These are phyloP conservation scores for Saccharomycodes ludwigii DNA, from an alignment of 805 yeast genomes.

Conservation along the genomic window DNA sequence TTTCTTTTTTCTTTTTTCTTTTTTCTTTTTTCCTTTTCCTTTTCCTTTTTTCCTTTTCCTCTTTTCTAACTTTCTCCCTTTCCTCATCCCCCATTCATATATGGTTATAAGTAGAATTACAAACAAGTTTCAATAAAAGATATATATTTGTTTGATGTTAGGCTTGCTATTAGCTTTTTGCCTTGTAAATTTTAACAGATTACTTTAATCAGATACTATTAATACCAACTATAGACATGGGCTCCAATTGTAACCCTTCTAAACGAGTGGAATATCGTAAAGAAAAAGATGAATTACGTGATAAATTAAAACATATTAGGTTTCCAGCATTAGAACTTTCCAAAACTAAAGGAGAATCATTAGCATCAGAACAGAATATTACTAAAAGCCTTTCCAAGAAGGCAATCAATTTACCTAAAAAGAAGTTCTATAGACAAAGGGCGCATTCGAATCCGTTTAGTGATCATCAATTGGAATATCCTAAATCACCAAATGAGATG, in stretches of 20 bases:
- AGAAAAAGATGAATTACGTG: conserved; percentile 37
- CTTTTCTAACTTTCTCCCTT: no score
- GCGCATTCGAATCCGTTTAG: conserved; percentile 97
- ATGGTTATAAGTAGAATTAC: no score
- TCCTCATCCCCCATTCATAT: no score
- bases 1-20: no score
- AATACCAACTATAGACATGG: no score
- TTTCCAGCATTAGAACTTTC: conserved; percentile 25
- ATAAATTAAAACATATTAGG: conserved; percentile 33
- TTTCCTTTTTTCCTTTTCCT: no score
- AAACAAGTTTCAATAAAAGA: background rate
- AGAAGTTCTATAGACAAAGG: conserved; percentile 86
- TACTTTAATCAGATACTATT: background rate
- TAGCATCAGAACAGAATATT: conserved; percentile 3
- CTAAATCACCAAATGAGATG: conserved; percentile 70
- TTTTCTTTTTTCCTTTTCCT: no score
- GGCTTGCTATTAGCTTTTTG: background rate
- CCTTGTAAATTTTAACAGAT: background rate
- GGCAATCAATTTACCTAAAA: conserved; percentile 52
- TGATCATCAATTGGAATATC: conserved; percentile 87
- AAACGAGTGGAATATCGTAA: conserved; percentile 29
- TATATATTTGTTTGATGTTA: background rate
- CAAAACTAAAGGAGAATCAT: background rate
- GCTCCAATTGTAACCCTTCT: conserved; percentile 5
- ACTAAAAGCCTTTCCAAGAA: conserved; percentile 8